phyloP scores from a whole-genome alignment of 345 rosid species.

The Kandelia obovata region DNA sequence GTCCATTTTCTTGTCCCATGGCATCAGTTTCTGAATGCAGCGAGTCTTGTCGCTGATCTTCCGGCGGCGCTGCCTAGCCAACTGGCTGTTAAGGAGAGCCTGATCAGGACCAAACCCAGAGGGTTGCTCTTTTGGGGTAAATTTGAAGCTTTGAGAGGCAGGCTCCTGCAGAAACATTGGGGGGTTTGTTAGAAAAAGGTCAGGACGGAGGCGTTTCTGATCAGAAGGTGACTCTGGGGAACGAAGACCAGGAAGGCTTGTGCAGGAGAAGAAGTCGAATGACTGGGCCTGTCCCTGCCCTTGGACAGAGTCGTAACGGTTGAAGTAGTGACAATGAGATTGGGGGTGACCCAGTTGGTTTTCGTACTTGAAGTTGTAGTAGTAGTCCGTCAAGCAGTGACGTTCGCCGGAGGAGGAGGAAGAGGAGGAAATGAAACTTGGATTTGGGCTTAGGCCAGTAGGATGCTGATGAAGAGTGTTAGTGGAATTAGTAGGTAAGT shows the following conservation, averaged over 20 bases:
- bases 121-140: background rate
- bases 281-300: constrained; percentile 2
- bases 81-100: background rate
- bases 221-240: constrained; percentile 1
- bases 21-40: constrained; percentile 56
- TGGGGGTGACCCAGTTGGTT: background rate
- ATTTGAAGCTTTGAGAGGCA: constrained; percentile 2
- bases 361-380: too few relatives aligned
- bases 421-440: too few relatives aligned
- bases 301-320: background rate
- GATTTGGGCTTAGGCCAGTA: background rate
- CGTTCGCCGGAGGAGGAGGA: too few relatives aligned
- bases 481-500: background rate
- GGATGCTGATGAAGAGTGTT: background rate
- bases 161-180: background rate
- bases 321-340: background rate
- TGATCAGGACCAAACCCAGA: background rate
- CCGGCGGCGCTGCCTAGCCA: constrained; percentile 16
- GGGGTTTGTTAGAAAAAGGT: constrained; percentile 3
- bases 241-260: background rate
- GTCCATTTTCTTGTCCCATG: constrained; percentile 53
- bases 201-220: background rate
- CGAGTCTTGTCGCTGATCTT: constrained; percentile 48
- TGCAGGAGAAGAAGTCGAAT: constrained; percentile 10
- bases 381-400: too few relatives aligned